Conservation (phyloP, 2,329 filamentous ascomycete genomes). For the Lachnum nothofagi region DNA sequence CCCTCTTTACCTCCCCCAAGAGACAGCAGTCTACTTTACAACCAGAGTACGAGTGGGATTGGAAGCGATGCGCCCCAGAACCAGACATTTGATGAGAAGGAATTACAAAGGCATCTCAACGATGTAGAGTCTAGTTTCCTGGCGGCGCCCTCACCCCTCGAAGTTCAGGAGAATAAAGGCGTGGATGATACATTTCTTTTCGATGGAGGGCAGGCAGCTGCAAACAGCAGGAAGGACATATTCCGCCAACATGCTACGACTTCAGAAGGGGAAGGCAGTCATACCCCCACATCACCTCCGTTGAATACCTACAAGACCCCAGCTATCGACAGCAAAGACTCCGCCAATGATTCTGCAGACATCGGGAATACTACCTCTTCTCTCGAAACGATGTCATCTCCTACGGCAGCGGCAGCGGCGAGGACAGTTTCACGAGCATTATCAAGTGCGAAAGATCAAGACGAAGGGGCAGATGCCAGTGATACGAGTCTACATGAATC, state of each 20-base stretch:
- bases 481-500: conserved; percentile 13
- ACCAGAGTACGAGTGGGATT: conserved; percentile 24
- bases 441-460: conserved; percentile 32
- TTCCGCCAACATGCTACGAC: not conserved
- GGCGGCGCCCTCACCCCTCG: conserved; percentile 52
- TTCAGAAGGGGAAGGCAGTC: not conserved
- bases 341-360: conserved; percentile 20
- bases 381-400: conserved; percentile 51
- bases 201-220: conserved; percentile 34
- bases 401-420: conserved; percentile 50
- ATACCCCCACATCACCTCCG: conserved; percentile 18
- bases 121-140: conserved; percentile 64
- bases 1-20: conserved; percentile 25
- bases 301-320: conserved; percentile 29
- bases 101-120: conserved; percentile 45
- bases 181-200: conserved; percentile 58
- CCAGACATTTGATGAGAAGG: conserved; percentile 30
- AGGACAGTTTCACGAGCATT: conserved; percentile 48
- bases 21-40: conserved; percentile 29
- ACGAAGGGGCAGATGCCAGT: conserved; percentile 8
- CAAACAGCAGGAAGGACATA: not conserved
- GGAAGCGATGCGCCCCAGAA: conserved; percentile 24
- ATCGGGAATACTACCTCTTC: conserved; percentile 42
- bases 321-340: conserved; percentile 7
- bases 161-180: conserved; percentile 38